phyloP scores from a whole-genome alignment of 2,329 filamentous ascomycete genomes.

The Mycosphaerella sp. region DNA sequence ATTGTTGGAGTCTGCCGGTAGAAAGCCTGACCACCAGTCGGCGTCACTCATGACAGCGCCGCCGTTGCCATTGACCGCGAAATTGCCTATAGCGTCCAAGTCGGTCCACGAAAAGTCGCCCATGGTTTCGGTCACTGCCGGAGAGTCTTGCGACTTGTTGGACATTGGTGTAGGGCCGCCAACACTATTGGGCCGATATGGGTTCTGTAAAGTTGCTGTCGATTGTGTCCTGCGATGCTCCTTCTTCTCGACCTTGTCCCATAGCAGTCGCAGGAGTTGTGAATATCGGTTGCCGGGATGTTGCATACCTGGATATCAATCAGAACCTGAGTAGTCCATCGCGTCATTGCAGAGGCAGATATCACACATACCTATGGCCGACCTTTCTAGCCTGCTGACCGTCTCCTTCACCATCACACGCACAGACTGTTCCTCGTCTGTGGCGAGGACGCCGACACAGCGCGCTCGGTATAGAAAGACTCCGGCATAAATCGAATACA shows the following conservation, averaged over 20 bases:
- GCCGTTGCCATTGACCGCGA: conserved; percentile 40
- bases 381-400: conserved; percentile 39
- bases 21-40: conserved; percentile 36
- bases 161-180: conserved; percentile 32
- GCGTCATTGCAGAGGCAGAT: not conserved
- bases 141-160: conserved; percentile 32
- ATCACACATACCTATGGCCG: conserved; percentile 33
- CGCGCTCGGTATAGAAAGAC: conserved; percentile 46
- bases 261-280: conserved; percentile 42
- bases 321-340: not conserved
- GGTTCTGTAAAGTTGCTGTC: conserved; percentile 31
- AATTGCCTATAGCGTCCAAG: conserved; percentile 43
- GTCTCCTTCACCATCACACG: conserved; percentile 44
- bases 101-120: conserved; percentile 48
- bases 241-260: conserved; percentile 41
- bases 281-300: conserved; percentile 45
- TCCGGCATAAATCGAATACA: conserved; percentile 45
- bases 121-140: conserved; percentile 41
- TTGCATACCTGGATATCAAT: conserved; percentile 28
- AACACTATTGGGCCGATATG: conserved; percentile 38
- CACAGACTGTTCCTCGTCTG: conserved; percentile 43
- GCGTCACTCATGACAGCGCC: conserved; percentile 27
- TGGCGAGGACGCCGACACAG: conserved; percentile 43
- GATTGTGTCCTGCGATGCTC: conserved; percentile 23
- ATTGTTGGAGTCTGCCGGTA: conserved; percentile 34